Evolutionary conservation across 352 stramenopile genomes (phyloP).

Genomic region (Pythium brachiatum): DNA sequence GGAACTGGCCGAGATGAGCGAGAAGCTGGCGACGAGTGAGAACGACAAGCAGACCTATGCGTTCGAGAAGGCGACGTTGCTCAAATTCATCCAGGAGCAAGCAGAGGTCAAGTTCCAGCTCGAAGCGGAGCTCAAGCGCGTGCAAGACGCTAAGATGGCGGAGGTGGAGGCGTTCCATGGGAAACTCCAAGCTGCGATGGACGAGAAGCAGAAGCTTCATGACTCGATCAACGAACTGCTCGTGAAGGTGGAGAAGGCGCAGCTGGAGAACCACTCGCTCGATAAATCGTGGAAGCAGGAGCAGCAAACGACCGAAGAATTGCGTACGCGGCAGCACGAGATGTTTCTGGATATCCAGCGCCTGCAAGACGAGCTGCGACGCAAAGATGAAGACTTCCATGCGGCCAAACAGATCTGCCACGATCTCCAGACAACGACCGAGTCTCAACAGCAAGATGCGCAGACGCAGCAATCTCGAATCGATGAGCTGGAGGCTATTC

Average conservation of each 20-base stretch:
- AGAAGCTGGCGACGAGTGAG: conserved; percentile 38
- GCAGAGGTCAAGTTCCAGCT: conserved; percentile 64
- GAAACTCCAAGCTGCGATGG: conserved; percentile 34
- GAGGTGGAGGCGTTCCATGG: conserved; percentile 34
- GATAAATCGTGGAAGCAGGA: conserved; percentile 30
- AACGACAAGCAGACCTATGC: conserved; percentile 53
- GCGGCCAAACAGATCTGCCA: conserved; percentile 51
- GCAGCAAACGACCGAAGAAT: conserved; percentile 32
- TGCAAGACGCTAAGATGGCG: conserved; percentile 41
- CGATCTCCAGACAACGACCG: conserved; percentile 43
- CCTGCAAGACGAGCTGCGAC: conserved; percentile 28
- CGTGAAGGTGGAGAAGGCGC: conserved; percentile 30
- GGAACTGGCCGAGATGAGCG: conserved; percentile 41
- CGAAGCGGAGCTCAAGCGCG: conserved; percentile 48
- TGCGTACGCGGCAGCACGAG: conserved; percentile 35
- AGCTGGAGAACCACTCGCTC: conserved; percentile 32
- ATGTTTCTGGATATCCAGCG: conserved; percentile 37
- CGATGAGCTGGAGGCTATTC: conserved; percentile 28
- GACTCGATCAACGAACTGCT: conserved; percentile 31
- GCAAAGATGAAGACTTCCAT: conserved; percentile 45
- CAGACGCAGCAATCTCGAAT: conserved; percentile 26
- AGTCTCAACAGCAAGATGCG: conserved; percentile 34
- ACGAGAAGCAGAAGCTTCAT: conserved; percentile 46
- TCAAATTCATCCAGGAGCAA: conserved; percentile 78
- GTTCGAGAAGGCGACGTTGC: conserved; percentile 67